Evolutionary conservation across 805 yeast species (phyloP).

Genomic region (Jamesozyma jinghongensis): DNA sequence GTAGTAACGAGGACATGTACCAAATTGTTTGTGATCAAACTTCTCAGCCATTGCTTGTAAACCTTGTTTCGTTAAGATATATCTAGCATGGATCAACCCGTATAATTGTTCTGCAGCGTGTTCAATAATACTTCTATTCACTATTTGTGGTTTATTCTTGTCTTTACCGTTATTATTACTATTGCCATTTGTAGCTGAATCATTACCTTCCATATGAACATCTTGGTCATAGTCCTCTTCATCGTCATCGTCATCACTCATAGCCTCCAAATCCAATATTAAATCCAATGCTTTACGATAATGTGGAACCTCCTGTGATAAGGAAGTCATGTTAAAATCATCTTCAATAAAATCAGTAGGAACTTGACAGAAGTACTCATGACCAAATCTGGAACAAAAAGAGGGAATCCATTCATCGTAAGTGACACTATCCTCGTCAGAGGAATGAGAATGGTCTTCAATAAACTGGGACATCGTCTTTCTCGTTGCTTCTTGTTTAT

Average conservation of each 20-base stretch:
- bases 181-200: conserved; percentile 5
- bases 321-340: conserved; percentile 90
- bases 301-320: conserved; percentile 75
- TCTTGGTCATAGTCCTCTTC: conserved; percentile 12
- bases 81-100: conserved; percentile 91
- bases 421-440: conserved; percentile 26
- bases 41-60: conserved; percentile 88
- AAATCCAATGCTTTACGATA: conserved; percentile 88
- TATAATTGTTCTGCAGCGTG: conserved; percentile 88
- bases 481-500: too few species aligned
- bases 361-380: conserved; percentile 87
- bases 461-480: conserved; percentile 16
- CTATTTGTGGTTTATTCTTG: conserved; percentile 32
- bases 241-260: conserved; percentile 32
- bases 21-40: conserved; percentile 81
- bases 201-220: conserved; percentile 7
- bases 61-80: conserved; percentile 81
- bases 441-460: conserved; percentile 17
- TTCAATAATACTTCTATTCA: conserved; percentile 56
- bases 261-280: conserved; percentile 69
- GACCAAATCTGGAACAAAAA: conserved; percentile 70
- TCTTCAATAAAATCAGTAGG: conserved; percentile 90
- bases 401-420: conserved; percentile 72
- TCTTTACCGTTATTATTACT: conserved; percentile 10
- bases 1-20: conserved; percentile 79